Base-by-base conservation (phyloP, 2,329 filamentous ascomycete species). In the Ophiostoma triangulosporum region DNA sequence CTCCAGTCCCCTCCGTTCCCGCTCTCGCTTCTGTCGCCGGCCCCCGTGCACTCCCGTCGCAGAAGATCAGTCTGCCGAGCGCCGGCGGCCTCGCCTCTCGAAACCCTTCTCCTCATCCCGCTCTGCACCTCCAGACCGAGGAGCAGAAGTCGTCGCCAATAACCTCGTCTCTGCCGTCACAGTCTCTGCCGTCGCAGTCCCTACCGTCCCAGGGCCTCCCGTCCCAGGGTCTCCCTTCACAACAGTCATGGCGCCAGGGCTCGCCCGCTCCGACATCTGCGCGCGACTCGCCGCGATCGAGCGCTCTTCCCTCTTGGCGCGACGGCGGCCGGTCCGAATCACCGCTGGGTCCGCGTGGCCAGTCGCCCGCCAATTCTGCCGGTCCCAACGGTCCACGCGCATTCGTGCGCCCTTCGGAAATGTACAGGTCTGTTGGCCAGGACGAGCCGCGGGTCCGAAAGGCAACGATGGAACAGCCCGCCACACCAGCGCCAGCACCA, bases 381-480 rank as follows among this genome's bases (percentile, higher is more conserved):
- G 46, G 33, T 6, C 52, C 52, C 32, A 40, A 43, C 12, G 53
- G 36, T 5, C 53, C 81, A 60, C 64, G 78, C 1, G 67, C 78
- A 0, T 82, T 91, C 59, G 74, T 88, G 54, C 75, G 85, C 35
- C 86, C 88, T 1, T 78, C 84, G 12, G 87, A 94, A 59, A 83
- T 90, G 40, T 90, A 91, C 64, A 83, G 84, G 6, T 73, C 84
- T 64, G 31, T 48, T 26, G 29, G 27, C 22, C 11, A 29, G 3
- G 35, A 40, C 11, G 56, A 55, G 33, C 45, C 33, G 4, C 26
- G 22, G 20, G 36, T 4, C 15, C 6, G 9, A n/a, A 48, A 33
- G 27, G 12, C 38, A n/a, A n/a, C n/a, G 9, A 12, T 2, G 2
- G 54, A 55, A 6, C 45, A 14, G 53, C 32, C 53, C 8, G 27